phyloP scores from a whole-genome alignment of 2,329 filamentous ascomycete genomes.

The Aspergillus hiratsukae region DNA sequence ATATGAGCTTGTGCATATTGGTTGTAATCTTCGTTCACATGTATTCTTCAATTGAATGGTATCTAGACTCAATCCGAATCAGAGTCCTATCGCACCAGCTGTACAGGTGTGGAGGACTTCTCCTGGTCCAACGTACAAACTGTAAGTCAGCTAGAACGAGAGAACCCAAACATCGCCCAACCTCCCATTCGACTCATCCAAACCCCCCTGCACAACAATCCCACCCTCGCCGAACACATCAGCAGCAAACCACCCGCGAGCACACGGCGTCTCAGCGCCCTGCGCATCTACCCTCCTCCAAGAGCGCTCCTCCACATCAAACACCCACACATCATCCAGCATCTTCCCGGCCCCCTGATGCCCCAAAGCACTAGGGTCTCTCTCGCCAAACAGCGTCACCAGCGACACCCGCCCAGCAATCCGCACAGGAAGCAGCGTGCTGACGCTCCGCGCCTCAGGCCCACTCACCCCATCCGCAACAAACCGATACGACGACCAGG shows the following conservation, averaged over 20 bases:
- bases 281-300: constrained; percentile 32
- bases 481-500: constrained; percentile 35
- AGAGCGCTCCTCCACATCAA: constrained; percentile 27
- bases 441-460: constrained; percentile 49
- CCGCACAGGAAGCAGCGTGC: constrained; percentile 40
- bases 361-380: constrained; percentile 49
- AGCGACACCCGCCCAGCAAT: constrained; percentile 35
- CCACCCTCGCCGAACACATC: constrained; percentile 34
- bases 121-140: neutral
- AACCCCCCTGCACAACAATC: constrained; percentile 48
- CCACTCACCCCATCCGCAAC: constrained; percentile 43
- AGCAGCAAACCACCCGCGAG: constrained; percentile 53
- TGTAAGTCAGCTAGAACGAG: neutral
- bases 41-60: neutral
- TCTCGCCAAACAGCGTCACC: constrained; percentile 52
- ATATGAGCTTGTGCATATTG: constrained; percentile 1
- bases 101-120: neutral
- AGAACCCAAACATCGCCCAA: constrained; percentile 47
- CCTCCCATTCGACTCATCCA: constrained; percentile 50
- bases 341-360: constrained; percentile 56
- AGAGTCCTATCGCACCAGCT: neutral
- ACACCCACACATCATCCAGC: constrained; percentile 50
- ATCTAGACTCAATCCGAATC: neutral
- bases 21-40: neutral
- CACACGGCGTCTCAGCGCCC: constrained; percentile 29